Percentiles rank a stretch among this genome's conserved stretches.
phyloP scores from a whole-genome alignment of 75 land plant species.

The Sequoia sempervirens region DNA sequence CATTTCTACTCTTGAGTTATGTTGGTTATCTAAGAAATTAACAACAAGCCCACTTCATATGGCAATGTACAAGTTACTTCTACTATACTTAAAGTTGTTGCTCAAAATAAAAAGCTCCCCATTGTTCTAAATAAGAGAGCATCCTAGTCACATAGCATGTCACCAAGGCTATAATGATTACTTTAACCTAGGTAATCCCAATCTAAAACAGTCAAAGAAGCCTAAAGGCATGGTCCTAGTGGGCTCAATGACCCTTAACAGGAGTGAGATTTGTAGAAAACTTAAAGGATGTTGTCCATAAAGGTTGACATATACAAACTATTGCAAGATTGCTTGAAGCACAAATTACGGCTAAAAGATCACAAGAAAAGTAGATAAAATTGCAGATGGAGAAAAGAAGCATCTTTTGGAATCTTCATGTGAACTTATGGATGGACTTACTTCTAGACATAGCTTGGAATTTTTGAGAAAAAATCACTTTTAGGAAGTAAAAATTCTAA shows the following conservation, averaged over 20 bases:
- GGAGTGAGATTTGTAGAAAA: slow-evolving; percentile 5
- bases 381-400: slow-evolving; percentile 5
- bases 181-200: no score
- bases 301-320: slow-evolving; percentile 8
- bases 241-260: slow-evolving; percentile 1
- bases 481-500: neutral
- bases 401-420: slow-evolving; percentile 11
- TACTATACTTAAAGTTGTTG: no score
- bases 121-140: no score
- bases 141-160: no score
- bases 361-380: slow-evolving; percentile 2
- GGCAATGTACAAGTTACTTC: no score
- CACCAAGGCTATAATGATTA: no score
- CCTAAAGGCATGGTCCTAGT: slow-evolving; percentile 3
- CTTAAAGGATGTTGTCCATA: neutral
- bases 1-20: no score
- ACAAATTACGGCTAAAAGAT: slow-evolving; percentile 4
- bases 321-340: slow-evolving; percentile 9
- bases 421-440: slow-evolving; percentile 4
- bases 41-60: no score
- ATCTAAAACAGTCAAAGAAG: no score
- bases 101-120: no score
- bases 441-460: neutral
- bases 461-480: slow-evolving; percentile 1
- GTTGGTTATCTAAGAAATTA: no score